phyloP scores from a whole-genome alignment of 164 flowering plant genomes.

The Brasenia schreberi region DNA sequence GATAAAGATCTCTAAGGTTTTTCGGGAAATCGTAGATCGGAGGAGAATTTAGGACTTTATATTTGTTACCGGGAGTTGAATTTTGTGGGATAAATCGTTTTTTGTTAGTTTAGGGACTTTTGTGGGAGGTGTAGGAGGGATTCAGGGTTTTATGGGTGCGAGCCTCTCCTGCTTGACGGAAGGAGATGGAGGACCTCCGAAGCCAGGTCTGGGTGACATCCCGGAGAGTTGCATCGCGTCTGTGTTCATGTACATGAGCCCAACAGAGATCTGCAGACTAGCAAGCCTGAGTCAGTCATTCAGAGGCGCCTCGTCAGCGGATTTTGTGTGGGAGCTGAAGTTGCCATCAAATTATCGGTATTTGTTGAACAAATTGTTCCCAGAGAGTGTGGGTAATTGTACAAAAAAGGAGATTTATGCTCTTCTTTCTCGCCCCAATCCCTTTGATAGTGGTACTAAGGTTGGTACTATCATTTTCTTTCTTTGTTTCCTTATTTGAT shows the following conservation, averaged over 20 bases:
- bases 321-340: constrained; percentile 85
- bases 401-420: constrained; percentile 80
- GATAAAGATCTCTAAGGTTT: too few relatives aligned
- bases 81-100: too few relatives aligned
- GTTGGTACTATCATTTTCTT: constrained; percentile 13
- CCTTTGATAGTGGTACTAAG: constrained; percentile 73
- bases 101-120: too few relatives aligned
- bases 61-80: too few relatives aligned
- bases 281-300: constrained; percentile 90
- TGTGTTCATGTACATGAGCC: constrained; percentile 70
- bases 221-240: constrained; percentile 97
- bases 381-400: constrained; percentile 17
- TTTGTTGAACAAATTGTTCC: constrained; percentile 44
- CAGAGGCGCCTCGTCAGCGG: constrained; percentile 94
- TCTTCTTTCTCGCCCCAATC: constrained; percentile 58
- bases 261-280: constrained; percentile 97
- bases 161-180: constrained; percentile 59
- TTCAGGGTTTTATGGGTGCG: constrained; percentile 19
- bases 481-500: not conserved
- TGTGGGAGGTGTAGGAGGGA: not conserved
- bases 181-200: constrained; percentile 28
- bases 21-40: too few relatives aligned
- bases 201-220: constrained; percentile 91
- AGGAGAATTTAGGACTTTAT: too few relatives aligned
- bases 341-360: constrained; percentile 64